Conservation (phyloP, 1,284 basidiomycete genomes). For the Kalmanozyma brasiliensis region DNA sequence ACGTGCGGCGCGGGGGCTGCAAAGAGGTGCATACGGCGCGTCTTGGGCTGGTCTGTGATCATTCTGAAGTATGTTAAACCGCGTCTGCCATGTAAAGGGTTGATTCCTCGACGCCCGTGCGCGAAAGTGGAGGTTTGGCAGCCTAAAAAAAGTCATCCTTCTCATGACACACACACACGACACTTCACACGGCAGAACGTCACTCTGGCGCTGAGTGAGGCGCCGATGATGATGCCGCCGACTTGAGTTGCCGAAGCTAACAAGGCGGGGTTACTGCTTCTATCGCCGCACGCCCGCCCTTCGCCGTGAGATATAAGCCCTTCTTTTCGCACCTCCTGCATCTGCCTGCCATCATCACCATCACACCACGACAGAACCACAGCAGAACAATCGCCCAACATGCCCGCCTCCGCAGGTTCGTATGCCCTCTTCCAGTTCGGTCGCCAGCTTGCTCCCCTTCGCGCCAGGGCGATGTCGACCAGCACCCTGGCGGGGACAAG, state of each 20-base stretch:
- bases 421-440: conserved; percentile 9
- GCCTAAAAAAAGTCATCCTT: conserved; percentile 10
- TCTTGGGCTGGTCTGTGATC: conserved; percentile 12
- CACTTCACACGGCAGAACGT: background rate
- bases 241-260: background rate
- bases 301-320: too few relatives aligned
- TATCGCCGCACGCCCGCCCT: conserved; percentile 18
- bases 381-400: conserved; percentile 18
- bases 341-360: too few relatives aligned
- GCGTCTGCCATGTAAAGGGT: too few relatives aligned
- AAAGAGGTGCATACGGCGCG: too few relatives aligned
- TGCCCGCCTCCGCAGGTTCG: conserved; percentile 56
- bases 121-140: conserved; percentile 5
- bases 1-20: too few relatives aligned
- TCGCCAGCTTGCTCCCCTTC: background rate
- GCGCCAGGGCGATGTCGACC: background rate
- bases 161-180: conserved; percentile 7
- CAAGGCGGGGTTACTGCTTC: background rate
- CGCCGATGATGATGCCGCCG: conserved; percentile 3
- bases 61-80: conserved; percentile 1
- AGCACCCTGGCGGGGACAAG: background rate
- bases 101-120: conserved; percentile 4
- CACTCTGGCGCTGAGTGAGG: conserved; percentile 2
- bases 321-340: too few relatives aligned
- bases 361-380: background rate